Evolutionary conservation across 2,329 filamentous ascomycete genomes (phyloP), one percentile per base, ranked within the genome.

Genomic region (Periconia macrospinosa): DNA sequence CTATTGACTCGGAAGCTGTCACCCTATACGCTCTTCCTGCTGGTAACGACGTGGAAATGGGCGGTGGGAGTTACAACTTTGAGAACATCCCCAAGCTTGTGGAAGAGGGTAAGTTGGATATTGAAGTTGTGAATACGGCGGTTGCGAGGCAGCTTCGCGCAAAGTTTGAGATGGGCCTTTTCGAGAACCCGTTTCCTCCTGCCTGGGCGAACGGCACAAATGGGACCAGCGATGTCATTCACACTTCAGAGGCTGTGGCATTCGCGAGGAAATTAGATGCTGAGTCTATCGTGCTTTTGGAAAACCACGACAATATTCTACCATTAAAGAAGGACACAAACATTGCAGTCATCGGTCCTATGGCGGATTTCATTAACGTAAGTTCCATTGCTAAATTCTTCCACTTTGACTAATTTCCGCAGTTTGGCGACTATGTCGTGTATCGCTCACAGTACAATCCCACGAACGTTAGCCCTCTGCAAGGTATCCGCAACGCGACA

Each of bases 31-130:
- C 84, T 9, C 79, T 91, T 5, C 84, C 84, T 0, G 86, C 87
- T 5, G 88, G 89, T 2, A 88, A 85, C 47, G 88, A 91, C 61
- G 81, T 88, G 13, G 89, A 91, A 64, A 91, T 91, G 88, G 88
- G 88, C 13, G 88, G 88, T 40, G 88, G 89, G 18, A 87, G 85
- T 18, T 91, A 84, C 76, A 90, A 86, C 67, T 73, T 85, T 65
- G 79, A 85, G 58, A 82, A 79, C 35, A 90, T 91, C 48, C 86
- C 87, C 6, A 77, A 83, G 27, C 79, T 91, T 46, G 79, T 91
- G 15, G 73, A 83, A 50, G 78, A 81, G 1, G 86, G 86, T 0
- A 84, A 82, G 52, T 74, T 91, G 1, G 78, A 84, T 41, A 77
- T 84, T 27, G 74, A 80, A 6, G 65, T 82, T 23, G 83, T 91